Conservation (phyloP, 2,329 filamentous ascomycete species). For the Elsinoe australis region DNA sequence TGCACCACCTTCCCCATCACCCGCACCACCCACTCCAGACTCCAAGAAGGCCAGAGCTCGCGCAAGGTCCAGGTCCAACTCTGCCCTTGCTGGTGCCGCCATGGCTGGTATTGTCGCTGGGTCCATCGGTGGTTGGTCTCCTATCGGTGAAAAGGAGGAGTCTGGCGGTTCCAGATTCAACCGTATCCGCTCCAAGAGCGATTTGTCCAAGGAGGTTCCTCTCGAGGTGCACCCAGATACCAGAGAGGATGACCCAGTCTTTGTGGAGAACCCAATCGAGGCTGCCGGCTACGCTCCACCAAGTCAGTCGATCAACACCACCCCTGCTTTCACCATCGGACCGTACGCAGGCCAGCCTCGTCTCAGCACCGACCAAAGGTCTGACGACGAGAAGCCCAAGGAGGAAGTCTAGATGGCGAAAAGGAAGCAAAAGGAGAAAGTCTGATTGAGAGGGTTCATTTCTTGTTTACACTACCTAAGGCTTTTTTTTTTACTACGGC, state of each 20-base stretch:
- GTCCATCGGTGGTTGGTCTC: slow-evolving; percentile 65
- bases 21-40: slow-evolving; percentile 46
- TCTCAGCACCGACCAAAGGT: slow-evolving; percentile 13
- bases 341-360: slow-evolving; percentile 36
- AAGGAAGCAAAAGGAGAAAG: background rate
- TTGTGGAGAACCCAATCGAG: slow-evolving; percentile 36
- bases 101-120: slow-evolving; percentile 80
- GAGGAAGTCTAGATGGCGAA: slow-evolving; percentile 2
- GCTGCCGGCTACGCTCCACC: slow-evolving; percentile 33
- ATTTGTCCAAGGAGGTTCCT: slow-evolving; percentile 31
- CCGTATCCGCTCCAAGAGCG: slow-evolving; percentile 27
- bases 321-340: slow-evolving; percentile 37
- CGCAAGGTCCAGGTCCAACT: slow-evolving; percentile 61
- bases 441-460: background rate
- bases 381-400: slow-evolving; percentile 7
- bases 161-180: slow-evolving; percentile 33
- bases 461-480: slow-evolving; percentile 12
- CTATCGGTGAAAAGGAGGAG: slow-evolving; percentile 47
- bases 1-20: slow-evolving; percentile 25
- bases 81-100: slow-evolving; percentile 65
- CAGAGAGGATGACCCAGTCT: slow-evolving; percentile 40
- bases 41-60: slow-evolving; percentile 51
- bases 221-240: slow-evolving; percentile 45
- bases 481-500: background rate
- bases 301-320: slow-evolving; percentile 39